Base-by-base conservation (phyloP, 2,329 filamentous ascomycete genomes). In the Alternaria brassicicola region DNA sequence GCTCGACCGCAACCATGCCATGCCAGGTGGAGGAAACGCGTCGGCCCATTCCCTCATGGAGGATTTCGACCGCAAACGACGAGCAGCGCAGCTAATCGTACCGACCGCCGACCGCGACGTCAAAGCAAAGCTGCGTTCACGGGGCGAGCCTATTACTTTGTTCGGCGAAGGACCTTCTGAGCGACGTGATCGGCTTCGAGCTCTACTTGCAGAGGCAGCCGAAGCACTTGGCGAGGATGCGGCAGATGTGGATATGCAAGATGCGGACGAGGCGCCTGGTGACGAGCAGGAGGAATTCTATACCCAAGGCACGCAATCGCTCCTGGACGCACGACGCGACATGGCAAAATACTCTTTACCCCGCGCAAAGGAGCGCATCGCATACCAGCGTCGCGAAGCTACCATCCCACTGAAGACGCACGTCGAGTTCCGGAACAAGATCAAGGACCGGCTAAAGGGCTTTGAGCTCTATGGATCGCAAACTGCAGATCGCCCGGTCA, bases 381-480 rank as follows among this genome's bases (percentile, higher is more conserved):
- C 86, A 19, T 89, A 89, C 66, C 92, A 97, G 74, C 91, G 89
- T 71, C 82, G 85, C 57, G 95, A 98, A 76, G 87, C 92, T 21
- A 88, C 85, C 1, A 97, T 98, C 65, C 89, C 92, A 1, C 81
- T 98, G 51, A 87, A 93, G 63, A 95, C 91, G 4, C 95, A 99
- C 72, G 90, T 97, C 74, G 95, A 94, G 70, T 93, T 96, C 75
- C 88, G 95, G 57, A 97, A 96, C 76, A 87, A 87, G 25, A 85
- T 98, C 75, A 97, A 96, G 78, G 91, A 96, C 66, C 86, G 87
- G 56, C 78, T 99, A 28, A 84, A 89, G 65, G 89, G 84, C 1
- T 96, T 97, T 66, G 94, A 98, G 72, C 84, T 99, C 15, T 95
- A 95, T 74, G 96, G 92, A 17, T 96, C 92, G 73, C 95, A 99